These are phyloP conservation scores for Boletus reticuloceps DNA, from an alignment of 768 basidiomycete species.

Conservation along the genomic window DNA sequence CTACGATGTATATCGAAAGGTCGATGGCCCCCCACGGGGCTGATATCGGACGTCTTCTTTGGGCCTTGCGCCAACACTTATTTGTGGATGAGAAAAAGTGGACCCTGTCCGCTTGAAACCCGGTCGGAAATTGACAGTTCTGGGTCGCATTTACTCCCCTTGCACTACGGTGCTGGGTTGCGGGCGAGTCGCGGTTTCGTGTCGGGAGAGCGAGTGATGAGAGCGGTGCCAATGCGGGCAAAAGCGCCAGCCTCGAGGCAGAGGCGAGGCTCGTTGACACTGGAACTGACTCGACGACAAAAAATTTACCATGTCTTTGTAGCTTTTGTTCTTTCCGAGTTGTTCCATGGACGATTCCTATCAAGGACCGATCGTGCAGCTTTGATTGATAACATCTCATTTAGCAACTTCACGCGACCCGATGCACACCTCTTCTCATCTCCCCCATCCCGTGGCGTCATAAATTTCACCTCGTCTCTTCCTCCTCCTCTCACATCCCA, in stretches of 20 bases:
- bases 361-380: conserved; percentile 28
- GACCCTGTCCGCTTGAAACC: conserved; percentile 1
- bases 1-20: too few species aligned
- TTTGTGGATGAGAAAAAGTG: conserved; percentile 14
- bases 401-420: conserved; percentile 28
- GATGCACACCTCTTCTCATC: conserved; percentile 13
- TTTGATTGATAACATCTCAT: conserved; percentile 28
- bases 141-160: not conserved
- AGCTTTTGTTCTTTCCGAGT: conserved; percentile 15
- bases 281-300: too few species aligned
- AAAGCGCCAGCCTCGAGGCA: conserved; percentile 26
- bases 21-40: not conserved
- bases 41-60: conserved; percentile 5
- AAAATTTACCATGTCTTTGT: not conserved
- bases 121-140: not conserved
- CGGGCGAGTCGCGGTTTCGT: too few species aligned
- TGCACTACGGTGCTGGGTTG: not conserved
- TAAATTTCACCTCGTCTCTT: conserved; percentile 8
- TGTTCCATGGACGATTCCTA: conserved; percentile 26
- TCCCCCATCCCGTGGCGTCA: conserved; percentile 20
- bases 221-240: too few species aligned
- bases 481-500: not conserved
- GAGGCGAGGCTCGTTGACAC: conserved; percentile 10
- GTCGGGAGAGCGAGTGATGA: too few species aligned
- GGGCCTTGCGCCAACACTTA: not conserved